Base-by-base conservation (phyloP, 148 eudicot species). In the Polygonum maritimum region DNA sequence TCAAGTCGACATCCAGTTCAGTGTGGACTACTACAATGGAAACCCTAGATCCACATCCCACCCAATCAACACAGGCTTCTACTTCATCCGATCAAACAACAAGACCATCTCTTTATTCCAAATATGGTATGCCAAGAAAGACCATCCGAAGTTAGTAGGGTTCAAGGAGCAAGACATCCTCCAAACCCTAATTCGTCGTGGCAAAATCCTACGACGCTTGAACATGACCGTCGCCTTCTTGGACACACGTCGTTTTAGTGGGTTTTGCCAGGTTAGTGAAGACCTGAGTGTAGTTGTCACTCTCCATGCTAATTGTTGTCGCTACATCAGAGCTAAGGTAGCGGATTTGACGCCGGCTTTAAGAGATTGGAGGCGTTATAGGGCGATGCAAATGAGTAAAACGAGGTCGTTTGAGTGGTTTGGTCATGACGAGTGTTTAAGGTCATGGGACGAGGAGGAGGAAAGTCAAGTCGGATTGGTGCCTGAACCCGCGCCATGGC, bases 291-390 rank as follows among this genome's bases (percentile, higher is more conserved):
- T 73, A 1, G 92, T 91, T 31, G 54, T 73, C 35, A 93, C 96
- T 0, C 86, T 93, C 48, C 98, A 93, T 74, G 89, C 94, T 15
- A 93, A 89, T 22, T 93, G 98, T 81, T 93, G 98, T 40, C 81
- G 92, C n/a, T 84, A 76, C 71, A 88, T 93, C 11, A 73, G 70
- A 6, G 89, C 96, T 40, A 93, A 93, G 76, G 85, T 89, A 58
- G 38, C 75, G 0, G 96, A 93, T 79, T 65, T 93, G 48, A 82
- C 41, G 6, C 76, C 38, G 0, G 87, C 87, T 4, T 22, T 91
- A 7, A 80, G 39, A 39, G 89, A 89, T 35, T 93, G 93, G 96
- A 76, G 78, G 41, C 62, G 65, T 58, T 82, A 80, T 7, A 76
- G 69, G 79, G 21, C 6, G 62, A 51, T 5, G 18, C 76, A 14